Percentiles rank a stretch among this genome's conserved stretches.
phyloP scores from a whole-genome alignment of 2,329 filamentous ascomycete genomes.

The Metarhizium humberi region DNA sequence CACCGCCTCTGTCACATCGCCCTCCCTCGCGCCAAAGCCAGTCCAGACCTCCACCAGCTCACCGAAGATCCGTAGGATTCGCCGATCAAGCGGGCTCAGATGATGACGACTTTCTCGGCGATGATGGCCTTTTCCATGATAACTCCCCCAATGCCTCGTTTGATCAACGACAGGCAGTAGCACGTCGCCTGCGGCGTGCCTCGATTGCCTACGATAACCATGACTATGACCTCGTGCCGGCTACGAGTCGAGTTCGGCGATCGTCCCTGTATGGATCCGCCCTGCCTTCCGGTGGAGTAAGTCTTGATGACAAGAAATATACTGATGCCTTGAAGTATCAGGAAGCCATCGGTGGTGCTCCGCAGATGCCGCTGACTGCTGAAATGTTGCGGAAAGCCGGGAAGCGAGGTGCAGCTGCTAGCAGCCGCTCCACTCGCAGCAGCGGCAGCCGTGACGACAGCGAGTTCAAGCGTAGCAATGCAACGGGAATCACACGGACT shows the following conservation, averaged over 20 bases:
- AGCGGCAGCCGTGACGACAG: slow-evolving; percentile 54
- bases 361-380: slow-evolving; percentile 41
- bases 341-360: slow-evolving; percentile 37
- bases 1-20: slow-evolving; percentile 16
- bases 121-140: slow-evolving; percentile 29
- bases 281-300: slow-evolving; percentile 22
- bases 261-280: slow-evolving; percentile 32
- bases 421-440: slow-evolving; percentile 49
- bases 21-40: slow-evolving; percentile 16
- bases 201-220: slow-evolving; percentile 29
- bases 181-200: slow-evolving; percentile 24
- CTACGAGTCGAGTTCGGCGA: slow-evolving; percentile 24
- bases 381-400: slow-evolving; percentile 44
- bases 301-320: slow-evolving; percentile 30
- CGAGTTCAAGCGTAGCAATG: slow-evolving; percentile 52
- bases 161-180: slow-evolving; percentile 20
- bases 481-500: slow-evolving; percentile 50
- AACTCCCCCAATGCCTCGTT: slow-evolving; percentile 24
- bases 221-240: slow-evolving; percentile 31
- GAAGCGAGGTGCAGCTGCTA: slow-evolving; percentile 34
- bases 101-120: slow-evolving; percentile 28
- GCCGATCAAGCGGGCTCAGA: slow-evolving; percentile 22
- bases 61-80: slow-evolving; percentile 23
- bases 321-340: slow-evolving; percentile 36
- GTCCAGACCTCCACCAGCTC: slow-evolving; percentile 20